Conservation (phyloP, 257 asterid genomes). For the Salvia hispanica region DNA sequence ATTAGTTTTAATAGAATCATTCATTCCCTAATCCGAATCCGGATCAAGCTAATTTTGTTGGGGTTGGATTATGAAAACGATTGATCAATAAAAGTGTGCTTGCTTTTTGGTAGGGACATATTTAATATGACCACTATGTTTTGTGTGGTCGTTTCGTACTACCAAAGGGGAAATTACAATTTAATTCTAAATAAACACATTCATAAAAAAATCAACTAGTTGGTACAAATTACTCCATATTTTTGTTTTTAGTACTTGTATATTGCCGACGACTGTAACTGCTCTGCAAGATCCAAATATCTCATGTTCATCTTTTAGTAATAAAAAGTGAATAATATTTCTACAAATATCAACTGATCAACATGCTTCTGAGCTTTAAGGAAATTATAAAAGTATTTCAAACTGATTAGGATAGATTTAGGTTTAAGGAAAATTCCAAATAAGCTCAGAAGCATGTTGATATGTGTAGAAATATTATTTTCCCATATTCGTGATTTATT, state of each 20-base stretch:
- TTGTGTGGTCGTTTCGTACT: constrained; percentile 7
- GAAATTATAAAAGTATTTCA: not conserved
- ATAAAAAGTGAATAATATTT: no score
- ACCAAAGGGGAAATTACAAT: not conserved
- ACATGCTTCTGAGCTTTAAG: no score
- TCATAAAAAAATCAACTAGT: not conserved
- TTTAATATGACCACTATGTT: not conserved
- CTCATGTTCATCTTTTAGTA: not conserved
- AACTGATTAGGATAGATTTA: not conserved
- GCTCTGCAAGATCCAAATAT: not conserved
- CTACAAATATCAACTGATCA: no score
- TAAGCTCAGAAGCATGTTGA: no score
- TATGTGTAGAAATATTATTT: no score
- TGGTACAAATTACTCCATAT: not conserved
- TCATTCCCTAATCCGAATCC: not conserved
- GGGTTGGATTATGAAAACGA: constrained; percentile 17
- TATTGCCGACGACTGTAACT: not conserved
- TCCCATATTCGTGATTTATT: no score
- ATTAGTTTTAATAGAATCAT: not conserved
- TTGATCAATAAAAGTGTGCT: constrained; percentile 7
- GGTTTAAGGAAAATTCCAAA: not conserved
- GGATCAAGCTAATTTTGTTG: not conserved
- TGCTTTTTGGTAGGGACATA: constrained; percentile 20
- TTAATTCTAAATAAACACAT: not conserved
- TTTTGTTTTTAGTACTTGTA: not conserved